Percentiles rank a stretch among this genome's conserved stretches.
Evolutionary conservation across 768 basidiomycete species (phyloP).

Genomic region (Fibroporia radiculosa): DNA sequence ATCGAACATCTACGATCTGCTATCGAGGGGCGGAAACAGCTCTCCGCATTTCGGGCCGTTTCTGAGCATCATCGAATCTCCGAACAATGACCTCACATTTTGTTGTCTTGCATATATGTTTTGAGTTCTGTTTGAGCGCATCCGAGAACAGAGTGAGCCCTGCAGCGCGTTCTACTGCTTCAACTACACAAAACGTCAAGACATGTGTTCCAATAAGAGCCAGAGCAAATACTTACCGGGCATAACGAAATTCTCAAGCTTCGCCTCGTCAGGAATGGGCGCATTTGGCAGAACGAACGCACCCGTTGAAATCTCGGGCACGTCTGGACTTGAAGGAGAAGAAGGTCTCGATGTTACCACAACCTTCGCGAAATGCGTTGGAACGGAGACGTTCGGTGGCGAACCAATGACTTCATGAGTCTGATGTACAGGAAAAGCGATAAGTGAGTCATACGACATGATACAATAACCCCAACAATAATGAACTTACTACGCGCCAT

Average conservation of each 20-base stretch:
- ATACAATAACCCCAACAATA: background rate
- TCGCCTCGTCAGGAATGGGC: constrained; percentile 78
- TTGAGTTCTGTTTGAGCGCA: constrained; percentile 62
- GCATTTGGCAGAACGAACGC: constrained; percentile 97
- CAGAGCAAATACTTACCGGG: constrained; percentile 47
- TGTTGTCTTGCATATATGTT: constrained; percentile 82
- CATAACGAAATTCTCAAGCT: constrained; percentile 72
- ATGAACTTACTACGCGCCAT: constrained; percentile 90
- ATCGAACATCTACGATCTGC: background rate
- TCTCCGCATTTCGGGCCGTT: constrained; percentile 46
- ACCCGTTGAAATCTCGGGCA: constrained; percentile 75
- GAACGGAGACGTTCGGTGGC: constrained; percentile 86
- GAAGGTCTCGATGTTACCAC: constrained; percentile 71
- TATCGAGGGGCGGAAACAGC: constrained; percentile 38
- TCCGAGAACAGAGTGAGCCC: constrained; percentile 86
- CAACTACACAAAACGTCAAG: constrained; percentile 72
- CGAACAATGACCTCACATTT: constrained; percentile 86
- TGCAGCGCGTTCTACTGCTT: constrained; percentile 84
- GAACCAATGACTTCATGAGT: constrained; percentile 92
- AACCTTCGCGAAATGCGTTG: constrained; percentile 98
- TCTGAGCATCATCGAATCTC: constrained; percentile 86
- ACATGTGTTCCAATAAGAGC: background rate
- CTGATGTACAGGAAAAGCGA: constrained; percentile 30
- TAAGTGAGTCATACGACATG: background rate
- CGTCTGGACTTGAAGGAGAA: constrained; percentile 62